These are phyloP conservation scores for Endogone sp. DNA, from an alignment of 192 early-diverging fungal genomes.

Conservation along the genomic window DNA sequence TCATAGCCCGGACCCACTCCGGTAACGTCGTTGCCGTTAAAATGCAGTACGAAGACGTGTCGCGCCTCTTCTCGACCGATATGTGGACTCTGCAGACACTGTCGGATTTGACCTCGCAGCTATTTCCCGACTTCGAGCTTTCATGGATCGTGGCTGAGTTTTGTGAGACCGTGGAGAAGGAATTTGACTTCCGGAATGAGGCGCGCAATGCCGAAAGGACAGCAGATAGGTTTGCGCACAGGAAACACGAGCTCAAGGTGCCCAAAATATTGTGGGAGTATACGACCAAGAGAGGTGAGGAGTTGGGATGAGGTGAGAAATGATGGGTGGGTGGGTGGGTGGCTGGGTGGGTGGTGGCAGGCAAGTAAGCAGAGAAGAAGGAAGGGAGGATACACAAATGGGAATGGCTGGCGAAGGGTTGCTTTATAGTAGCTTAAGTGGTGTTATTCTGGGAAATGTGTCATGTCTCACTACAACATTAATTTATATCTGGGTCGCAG, in stretches of 20 bases:
- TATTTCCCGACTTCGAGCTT: slow-evolving; percentile 46
- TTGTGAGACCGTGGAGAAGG: slow-evolving; percentile 35
- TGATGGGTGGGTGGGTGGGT: too few species aligned
- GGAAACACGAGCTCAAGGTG: slow-evolving; percentile 29
- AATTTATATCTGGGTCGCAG: too few species aligned
- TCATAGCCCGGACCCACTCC: slow-evolving; percentile 40
- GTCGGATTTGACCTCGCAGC: slow-evolving; percentile 31
- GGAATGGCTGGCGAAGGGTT: neutral
- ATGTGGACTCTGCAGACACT: slow-evolving; percentile 47
- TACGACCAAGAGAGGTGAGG: slow-evolving; percentile 12
- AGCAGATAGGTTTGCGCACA: slow-evolving; percentile 38
- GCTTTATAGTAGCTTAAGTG: too few species aligned
- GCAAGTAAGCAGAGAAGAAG: too few species aligned
- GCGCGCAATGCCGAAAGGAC: slow-evolving; percentile 42
- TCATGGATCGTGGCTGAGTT: slow-evolving; percentile 47
- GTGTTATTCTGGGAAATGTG: too few species aligned
- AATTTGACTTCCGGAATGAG: slow-evolving; percentile 45
- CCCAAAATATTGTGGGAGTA: slow-evolving; percentile 44
- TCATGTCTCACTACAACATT: too few species aligned
- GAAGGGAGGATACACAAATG: too few species aligned
- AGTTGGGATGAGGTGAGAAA: neutral
- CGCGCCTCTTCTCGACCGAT: slow-evolving; percentile 39
- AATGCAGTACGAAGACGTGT: slow-evolving; percentile 43
- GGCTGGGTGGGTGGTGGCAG: too few species aligned
- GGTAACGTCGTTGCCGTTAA: slow-evolving; percentile 38